A percentile compares a stretch with the other conserved stretches of the same genome.
Evolutionary conservation across 345 rosid species (phyloP).

Genomic region (Populus euphratica): DNA sequence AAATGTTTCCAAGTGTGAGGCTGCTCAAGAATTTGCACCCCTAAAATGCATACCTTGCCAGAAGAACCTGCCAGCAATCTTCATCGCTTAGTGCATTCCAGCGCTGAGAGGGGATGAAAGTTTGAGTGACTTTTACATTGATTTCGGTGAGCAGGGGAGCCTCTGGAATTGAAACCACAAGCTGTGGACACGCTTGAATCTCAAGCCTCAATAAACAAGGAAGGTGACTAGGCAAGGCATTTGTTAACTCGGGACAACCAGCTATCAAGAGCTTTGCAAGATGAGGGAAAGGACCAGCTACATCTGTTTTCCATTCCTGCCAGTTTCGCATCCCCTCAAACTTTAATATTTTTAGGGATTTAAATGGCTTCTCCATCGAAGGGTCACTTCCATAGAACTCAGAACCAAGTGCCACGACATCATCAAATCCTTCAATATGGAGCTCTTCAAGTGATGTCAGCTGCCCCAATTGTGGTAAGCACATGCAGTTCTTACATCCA

Average conservation of each 20-base stretch:
- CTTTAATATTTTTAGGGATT: background rate
- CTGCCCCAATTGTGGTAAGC: conserved; percentile 11
- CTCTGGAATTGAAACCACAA: no score
- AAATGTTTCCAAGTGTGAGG: no score
- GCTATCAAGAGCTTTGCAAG: conserved; percentile 4
- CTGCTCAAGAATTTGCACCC: no score
- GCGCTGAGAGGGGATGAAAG: no score
- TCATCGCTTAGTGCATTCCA: no score
- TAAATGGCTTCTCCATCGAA: background rate
- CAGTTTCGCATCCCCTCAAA: background rate
- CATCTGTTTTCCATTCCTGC: conserved; percentile 1
- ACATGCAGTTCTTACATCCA: background rate
- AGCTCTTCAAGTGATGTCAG: background rate
- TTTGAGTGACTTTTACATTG: background rate
- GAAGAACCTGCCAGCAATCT: no score
- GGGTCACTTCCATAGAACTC: no score
- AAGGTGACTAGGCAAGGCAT: background rate
- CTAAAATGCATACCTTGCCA: no score
- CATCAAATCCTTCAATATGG: no score
- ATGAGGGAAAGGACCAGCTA: background rate
- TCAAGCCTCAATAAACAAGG: background rate
- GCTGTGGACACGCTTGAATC: no score
- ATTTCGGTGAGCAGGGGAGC: no score
- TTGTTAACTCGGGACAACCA: background rate
- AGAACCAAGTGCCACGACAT: no score